Conservation (phyloP, 192 early-diverging fungal genomes). For the Piromyces sp. region DNA sequence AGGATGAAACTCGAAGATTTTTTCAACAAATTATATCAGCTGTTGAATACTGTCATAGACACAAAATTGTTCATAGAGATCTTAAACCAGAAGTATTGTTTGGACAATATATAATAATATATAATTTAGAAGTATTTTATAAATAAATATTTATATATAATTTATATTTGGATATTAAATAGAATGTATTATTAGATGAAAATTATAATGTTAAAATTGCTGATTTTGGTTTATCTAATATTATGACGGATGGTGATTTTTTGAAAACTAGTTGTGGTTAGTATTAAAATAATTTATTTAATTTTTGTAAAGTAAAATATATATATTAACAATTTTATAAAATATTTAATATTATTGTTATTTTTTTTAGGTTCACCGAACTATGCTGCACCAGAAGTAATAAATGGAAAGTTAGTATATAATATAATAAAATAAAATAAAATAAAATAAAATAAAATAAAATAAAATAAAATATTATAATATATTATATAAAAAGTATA, state of each 20-base stretch:
- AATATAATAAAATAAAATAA: too few species aligned
- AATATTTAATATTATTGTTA: too few species aligned
- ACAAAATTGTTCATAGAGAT: conserved; percentile 24
- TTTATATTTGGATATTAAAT: too few species aligned
- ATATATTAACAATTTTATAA: too few species aligned
- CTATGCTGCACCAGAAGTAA: conserved; percentile 44
- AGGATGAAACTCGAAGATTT: conserved; percentile 3
- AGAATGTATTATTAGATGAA: conserved; percentile 64
- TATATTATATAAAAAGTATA: too few species aligned
- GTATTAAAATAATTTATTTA: conserved; percentile 42
- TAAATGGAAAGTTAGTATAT: conserved; percentile 58
- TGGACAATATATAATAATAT: too few species aligned
- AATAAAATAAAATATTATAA: too few species aligned
- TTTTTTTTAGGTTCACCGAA: background rate
- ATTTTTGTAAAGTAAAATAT: too few species aligned
- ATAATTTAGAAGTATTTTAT: too few species aligned
- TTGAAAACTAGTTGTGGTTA: conserved; percentile 72
- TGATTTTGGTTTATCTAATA: conserved; percentile 93
- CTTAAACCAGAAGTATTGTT: conserved; percentile 78
- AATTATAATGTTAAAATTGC: conserved; percentile 91
- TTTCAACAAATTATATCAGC: conserved; percentile 5
- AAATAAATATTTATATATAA: too few species aligned
- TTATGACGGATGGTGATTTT: conserved; percentile 73
- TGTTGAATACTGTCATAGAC: conserved; percentile 7
- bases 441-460: too few species aligned